A percentile compares a stretch with the other conserved stretches of the same genome.
Conservation (phyloP, 495 filamentous ascomycete species). For the Entonaema liquescens region DNA sequence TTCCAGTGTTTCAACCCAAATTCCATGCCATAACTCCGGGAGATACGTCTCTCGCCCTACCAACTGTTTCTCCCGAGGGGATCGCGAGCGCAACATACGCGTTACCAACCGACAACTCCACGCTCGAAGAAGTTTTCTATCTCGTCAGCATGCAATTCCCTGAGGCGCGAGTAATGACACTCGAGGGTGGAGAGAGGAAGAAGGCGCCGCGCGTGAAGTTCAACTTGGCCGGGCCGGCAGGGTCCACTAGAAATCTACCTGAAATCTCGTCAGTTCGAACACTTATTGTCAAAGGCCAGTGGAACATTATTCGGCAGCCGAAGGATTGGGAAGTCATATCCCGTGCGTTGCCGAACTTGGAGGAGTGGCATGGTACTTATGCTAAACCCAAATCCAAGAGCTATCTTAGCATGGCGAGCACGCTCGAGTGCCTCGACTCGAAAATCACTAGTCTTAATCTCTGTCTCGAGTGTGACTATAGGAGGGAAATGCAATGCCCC, state of each 20-base stretch:
- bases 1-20: constrained; percentile 72
- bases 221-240: constrained; percentile 48
- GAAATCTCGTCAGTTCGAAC: constrained; percentile 60
- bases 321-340: constrained; percentile 69
- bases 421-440: constrained; percentile 60
- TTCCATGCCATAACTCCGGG: constrained; percentile 49
- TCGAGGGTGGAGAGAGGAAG: constrained; percentile 78
- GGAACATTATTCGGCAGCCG: constrained; percentile 75
- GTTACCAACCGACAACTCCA: constrained; percentile 68
- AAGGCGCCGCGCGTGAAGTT: constrained; percentile 72
- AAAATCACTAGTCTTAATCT: constrained; percentile 69
- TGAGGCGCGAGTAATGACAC: constrained; percentile 69
- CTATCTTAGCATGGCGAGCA: constrained; percentile 69
- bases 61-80: constrained; percentile 57
- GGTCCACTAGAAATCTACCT: constrained; percentile 50
- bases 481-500: constrained; percentile 63
- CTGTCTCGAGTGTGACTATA: constrained; percentile 72
- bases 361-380: constrained; percentile 77
- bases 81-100: constrained; percentile 62
- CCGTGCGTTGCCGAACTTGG: constrained; percentile 67
- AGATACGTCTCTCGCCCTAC: constrained; percentile 52
- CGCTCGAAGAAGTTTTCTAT: constrained; percentile 71
- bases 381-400: constrained; percentile 73
- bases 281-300: constrained; percentile 75
- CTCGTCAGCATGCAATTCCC: constrained; percentile 66